Base-by-base conservation (phyloP, 768 basidiomycete species). In the Boletus reticuloceps region DNA sequence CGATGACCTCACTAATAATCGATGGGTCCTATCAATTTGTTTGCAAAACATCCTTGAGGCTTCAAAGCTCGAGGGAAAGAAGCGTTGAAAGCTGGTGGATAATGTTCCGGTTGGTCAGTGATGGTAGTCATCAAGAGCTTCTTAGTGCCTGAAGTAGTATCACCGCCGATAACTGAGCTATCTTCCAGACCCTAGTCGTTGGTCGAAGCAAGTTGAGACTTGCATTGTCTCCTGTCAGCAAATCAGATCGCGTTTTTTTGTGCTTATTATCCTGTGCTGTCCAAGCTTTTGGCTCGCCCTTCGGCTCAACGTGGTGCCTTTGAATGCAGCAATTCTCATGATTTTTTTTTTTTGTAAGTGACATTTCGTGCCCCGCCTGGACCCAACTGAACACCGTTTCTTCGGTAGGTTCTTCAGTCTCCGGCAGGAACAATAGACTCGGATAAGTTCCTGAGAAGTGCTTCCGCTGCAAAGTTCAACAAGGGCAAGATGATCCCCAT, bases 351-450 rank as follows among this genome's bases (percentile, higher is more conserved):
- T 31, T 54, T 31, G 25, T 20, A 41, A 31, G 36, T 20, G 25
- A 40, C 31, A 31, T 29, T 27, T 38, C 20, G 13, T 34, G 19
- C 11, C n/a, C 31, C 40, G 37, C 44, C 44, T 51, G 49, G n/a
- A 17, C 31, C 32, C 42, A 22, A 39, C 36, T 27, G 17, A 22
- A 45, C 53, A 50, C 53, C 14, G 42, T 50, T 32, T 45, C 34
- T 32, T 31, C 52, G 54, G 55, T 40, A 27, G 43, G 43, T 44
- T 50, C 25, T 42, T 44, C 51, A 54, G 41, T 60, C 39, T 8
- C 58, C 61, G 55, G 9, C 38, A 55, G 55, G 51, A 49, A 59
- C 50, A 34, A 50, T 19, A 8, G 29, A 45, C 39, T n/a, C 22
- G n/a, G 2, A 4, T 11, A 22, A 6, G n/a, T 39, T 25, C 29